Percentiles rank a stretch among this genome's conserved stretches.
Conservation (phyloP, 2,329 filamentous ascomycete genomes). For the Aspergillus fijiensis region DNA sequence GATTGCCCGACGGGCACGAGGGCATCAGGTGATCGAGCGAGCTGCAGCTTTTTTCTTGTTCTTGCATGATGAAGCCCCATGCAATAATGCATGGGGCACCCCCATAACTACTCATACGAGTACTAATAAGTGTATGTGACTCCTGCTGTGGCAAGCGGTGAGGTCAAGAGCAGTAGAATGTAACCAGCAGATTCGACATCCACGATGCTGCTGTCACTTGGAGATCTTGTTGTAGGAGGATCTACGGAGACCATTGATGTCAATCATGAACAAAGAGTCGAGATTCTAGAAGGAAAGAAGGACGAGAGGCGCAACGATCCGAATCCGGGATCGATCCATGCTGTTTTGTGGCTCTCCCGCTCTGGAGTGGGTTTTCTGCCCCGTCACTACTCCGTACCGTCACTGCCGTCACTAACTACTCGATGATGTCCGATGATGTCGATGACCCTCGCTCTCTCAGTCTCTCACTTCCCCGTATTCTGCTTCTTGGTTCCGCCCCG, state of each 20-base stretch:
- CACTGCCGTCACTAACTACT: not conserved
- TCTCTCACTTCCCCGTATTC: not conserved
- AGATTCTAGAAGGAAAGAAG: not conserved
- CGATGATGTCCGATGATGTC: conserved; percentile 7
- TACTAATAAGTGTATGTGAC: not conserved
- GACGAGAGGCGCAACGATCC: not conserved
- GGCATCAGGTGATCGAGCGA: not conserved
- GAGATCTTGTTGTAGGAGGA: not conserved
- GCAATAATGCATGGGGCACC: no score
- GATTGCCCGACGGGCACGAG: not conserved
- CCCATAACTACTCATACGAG: not conserved
- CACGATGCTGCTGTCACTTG: not conserved
- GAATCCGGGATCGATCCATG: not conserved
- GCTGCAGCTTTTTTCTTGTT: not conserved
- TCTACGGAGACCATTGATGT: no score
- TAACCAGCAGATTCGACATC: no score
- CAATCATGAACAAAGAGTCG: not conserved
- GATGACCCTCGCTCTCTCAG: not conserved
- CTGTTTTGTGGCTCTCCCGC: not conserved
- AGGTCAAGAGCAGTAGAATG: not conserved
- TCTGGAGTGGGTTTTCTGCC: not conserved
- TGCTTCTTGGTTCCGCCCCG: not conserved
- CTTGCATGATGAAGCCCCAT: no score
- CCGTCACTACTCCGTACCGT: not conserved
- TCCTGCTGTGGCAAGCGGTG: not conserved